A percentile compares a stretch with the other conserved stretches of the same genome.
Conservation (phyloP, 345 rosid species). For the Schrenkiella parvula region DNA sequence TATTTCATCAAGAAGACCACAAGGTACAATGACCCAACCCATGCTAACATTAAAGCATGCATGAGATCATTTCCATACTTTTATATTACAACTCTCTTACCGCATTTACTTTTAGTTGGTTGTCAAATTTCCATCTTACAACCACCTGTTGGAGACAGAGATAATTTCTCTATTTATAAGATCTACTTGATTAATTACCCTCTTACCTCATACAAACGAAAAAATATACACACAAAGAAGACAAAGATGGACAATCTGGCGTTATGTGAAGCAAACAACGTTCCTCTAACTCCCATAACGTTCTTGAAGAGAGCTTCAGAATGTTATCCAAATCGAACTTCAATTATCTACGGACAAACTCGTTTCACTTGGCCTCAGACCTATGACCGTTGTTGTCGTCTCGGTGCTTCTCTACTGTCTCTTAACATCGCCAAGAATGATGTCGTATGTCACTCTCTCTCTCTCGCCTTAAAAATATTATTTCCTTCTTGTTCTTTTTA, state of each 20-base stretch:
- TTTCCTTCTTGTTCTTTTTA: not conserved
- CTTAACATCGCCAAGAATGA: constrained; percentile 56
- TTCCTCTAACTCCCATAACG: constrained; percentile 60
- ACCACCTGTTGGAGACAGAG: too few relatives aligned
- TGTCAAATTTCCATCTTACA: not conserved
- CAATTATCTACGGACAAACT: constrained; percentile 50
- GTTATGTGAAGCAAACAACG: constrained; percentile 54
- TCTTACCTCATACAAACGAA: not conserved
- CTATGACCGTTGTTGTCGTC: constrained; percentile 53
- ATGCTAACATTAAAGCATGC: too few relatives aligned
- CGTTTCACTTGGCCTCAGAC: constrained; percentile 65
- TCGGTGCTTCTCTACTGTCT: constrained; percentile 61
- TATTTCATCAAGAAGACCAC: too few relatives aligned
- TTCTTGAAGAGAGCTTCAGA: constrained; percentile 68
- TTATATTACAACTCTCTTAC: too few relatives aligned
- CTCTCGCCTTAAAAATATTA: not conserved
- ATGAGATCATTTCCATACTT: too few relatives aligned
- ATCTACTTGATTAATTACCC: too few relatives aligned
- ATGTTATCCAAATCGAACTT: constrained; percentile 47
- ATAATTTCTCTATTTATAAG: too few relatives aligned
- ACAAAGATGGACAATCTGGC: constrained; percentile 44
- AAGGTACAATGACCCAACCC: too few relatives aligned
- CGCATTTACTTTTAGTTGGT: too few relatives aligned
- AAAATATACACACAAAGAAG: not conserved
- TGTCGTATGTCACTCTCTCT: constrained; percentile 35